These are phyloP conservation scores for Glutinoglossum americanum DNA, from an alignment of 495 filamentous ascomycete genomes.

Conservation along the genomic window DNA sequence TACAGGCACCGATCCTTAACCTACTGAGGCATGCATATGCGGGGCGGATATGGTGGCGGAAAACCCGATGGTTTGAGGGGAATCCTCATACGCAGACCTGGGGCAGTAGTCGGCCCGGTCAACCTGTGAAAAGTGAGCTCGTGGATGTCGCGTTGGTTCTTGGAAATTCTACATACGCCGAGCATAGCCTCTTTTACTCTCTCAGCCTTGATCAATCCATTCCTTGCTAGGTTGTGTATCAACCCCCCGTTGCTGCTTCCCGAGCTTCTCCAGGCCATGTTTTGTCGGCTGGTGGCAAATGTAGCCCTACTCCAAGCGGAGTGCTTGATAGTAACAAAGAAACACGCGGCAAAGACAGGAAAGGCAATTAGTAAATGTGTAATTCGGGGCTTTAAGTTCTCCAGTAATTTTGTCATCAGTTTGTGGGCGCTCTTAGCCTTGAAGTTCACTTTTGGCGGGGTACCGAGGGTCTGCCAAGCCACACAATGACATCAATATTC, in stretches of 20 bases:
- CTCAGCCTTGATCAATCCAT: conserved; percentile 47
- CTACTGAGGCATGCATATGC: conserved; percentile 72
- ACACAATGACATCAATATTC: neutral
- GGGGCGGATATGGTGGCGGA: conserved; percentile 83
- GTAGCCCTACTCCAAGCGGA: neutral
- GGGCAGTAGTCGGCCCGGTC: conserved; percentile 73
- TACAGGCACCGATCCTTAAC: conserved; percentile 32
- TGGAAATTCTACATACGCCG: conserved; percentile 25
- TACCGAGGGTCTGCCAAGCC: neutral
- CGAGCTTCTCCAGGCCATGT: conserved; percentile 87
- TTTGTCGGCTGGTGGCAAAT: neutral
- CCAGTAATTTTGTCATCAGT: neutral
- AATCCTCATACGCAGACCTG: conserved; percentile 56
- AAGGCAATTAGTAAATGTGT: neutral
- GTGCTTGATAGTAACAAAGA: neutral
- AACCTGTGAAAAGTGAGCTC: conserved; percentile 31
- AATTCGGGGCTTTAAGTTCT: neutral
- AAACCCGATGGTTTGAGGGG: conserved; percentile 74
- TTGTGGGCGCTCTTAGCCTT: neutral
- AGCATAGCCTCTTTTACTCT: conserved; percentile 61
- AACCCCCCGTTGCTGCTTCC: conserved; percentile 57
- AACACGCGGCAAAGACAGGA: neutral
- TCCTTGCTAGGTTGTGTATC: conserved; percentile 52
- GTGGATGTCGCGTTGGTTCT: neutral
- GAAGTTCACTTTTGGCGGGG: neutral